A percentile compares a stretch with the other conserved stretches of the same genome.
These are phyloP conservation scores for Leccinum rimulosum DNA, from an alignment of 768 basidiomycete genomes.

Conservation along the genomic window DNA sequence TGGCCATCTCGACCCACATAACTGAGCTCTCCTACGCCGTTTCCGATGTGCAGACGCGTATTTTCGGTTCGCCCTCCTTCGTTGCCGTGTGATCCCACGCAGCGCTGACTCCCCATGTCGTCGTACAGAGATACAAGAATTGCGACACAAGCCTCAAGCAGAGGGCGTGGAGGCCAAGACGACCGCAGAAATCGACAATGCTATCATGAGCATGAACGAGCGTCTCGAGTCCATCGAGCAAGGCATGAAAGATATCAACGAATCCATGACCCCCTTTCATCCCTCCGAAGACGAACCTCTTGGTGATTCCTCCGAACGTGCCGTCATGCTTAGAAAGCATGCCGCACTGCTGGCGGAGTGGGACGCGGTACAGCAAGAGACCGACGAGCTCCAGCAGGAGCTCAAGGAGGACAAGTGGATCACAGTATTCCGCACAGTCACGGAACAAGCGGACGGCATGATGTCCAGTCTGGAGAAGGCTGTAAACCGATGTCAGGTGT, in stretches of 20 bases:
- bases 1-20: conserved; percentile 77
- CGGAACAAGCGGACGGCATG: conserved; percentile 96
- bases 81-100: conserved; percentile 1
- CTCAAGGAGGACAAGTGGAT: conserved; percentile 98
- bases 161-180: conserved; percentile 51
- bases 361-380: conserved; percentile 77
- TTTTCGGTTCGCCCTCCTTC: conserved; percentile 59
- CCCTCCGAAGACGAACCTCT: conserved; percentile 37
- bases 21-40: conserved; percentile 85
- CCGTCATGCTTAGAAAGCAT: conserved; percentile 67
- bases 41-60: conserved; percentile 87
- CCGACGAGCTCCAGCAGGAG: conserved; percentile 82
- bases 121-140: conserved; percentile 80
- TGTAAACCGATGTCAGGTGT: conserved; percentile 82
- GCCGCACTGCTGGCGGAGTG: conserved; percentile 72
- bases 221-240: conserved; percentile 69
- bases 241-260: conserved; percentile 50
- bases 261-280: too few species aligned
- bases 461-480: conserved; percentile 95
- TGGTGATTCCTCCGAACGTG: conserved; percentile 39
- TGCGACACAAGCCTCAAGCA: conserved; percentile 81
- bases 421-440: conserved; percentile 89
- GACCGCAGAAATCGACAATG: conserved; percentile 75
- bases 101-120: conserved; percentile 12
- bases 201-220: conserved; percentile 76